Percentiles rank a stretch among this genome's conserved stretches.
Conservation (phyloP, 225 moss, liverwort and hornwort genomes). For the Rhytidiadelphus loreus region DNA sequence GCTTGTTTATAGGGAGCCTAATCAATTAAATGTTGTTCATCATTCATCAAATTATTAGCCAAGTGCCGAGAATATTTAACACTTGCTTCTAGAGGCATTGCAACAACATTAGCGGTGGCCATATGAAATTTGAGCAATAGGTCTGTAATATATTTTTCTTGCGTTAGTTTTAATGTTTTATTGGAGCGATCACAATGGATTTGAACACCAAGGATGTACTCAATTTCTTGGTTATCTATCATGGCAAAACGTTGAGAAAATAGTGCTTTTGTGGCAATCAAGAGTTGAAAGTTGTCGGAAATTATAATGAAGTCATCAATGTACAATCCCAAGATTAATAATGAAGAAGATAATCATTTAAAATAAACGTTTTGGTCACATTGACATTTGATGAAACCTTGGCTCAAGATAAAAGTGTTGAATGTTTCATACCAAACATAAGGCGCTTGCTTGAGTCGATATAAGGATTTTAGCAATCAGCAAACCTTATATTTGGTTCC, state of each 20-base stretch:
- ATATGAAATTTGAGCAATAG: neutral
- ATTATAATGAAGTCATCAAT: neutral
- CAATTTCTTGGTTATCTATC: neutral
- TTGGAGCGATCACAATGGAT: neutral
- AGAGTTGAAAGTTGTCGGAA: neutral
- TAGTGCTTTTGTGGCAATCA: neutral
- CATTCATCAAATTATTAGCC: neutral
- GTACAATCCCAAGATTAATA: neutral
- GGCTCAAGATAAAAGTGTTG: neutral
- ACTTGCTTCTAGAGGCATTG: neutral
- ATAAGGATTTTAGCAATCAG: no score
- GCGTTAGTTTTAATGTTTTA: neutral
- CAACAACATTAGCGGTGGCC: neutral
- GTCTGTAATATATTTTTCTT: neutral
- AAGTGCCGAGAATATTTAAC: rapidly evolving
- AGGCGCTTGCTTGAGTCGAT: no score
- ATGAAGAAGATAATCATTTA: neutral
- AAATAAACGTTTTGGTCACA: rapidly evolving
- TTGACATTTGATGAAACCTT: neutral
- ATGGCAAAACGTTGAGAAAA: neutral
- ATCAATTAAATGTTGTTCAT: neutral
- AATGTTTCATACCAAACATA: no score
- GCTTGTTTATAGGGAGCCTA: neutral
- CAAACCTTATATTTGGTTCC: no score
- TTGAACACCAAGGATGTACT: neutral